Base-by-base conservation (phyloP, 768 basidiomycete genomes). In the Psilocybe cyanescens region DNA sequence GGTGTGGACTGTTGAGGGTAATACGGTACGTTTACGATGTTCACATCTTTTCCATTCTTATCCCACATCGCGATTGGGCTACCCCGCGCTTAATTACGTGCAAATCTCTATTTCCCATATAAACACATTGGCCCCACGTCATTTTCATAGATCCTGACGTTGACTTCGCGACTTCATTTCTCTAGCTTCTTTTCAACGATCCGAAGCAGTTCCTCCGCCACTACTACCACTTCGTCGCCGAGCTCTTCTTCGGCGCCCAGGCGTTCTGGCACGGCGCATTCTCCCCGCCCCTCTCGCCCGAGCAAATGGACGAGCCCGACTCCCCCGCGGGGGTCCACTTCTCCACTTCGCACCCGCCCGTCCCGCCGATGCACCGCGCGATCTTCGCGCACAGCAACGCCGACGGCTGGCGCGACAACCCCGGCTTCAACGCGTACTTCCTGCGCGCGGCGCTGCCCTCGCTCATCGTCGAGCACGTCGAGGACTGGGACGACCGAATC, bases 221-320 rank as follows among this genome's bases (percentile, higher is more conserved):
- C 71, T 95, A 94, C 72, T 95, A 94, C 74, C 94, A 95, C 74
- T 88, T 92, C 61, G 90, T 89, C 33, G 94, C 90, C 0, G 94
- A 95, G 70, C 84, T 92, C 50, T 76, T 92, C 59, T 77, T 94
- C 33, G 93, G 92, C 33, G 75, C 83, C 3, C 92, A 91, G 82
- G 83, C 90, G 1, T 83, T 92, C 67, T 92, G 88, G 88, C 78
- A 80, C 48, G 87, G 88, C 37, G 81, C 87, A 5, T 83, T 74
- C 46, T 71, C 71, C 2, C 19, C 67, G 8, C 66, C 73, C 0
- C 45, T 68, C 3, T 35, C 64, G 5, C 45, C 64, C 8, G 52
- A 62, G 4, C 57, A 61, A 41, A 56, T 57, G 17, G 49, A 39
- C 29, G 47, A 39, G 19, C 58, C 65, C 33, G 30, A 33, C 33